These are phyloP conservation scores for Epichloe gansuensis DNA, from an alignment of 2,329 filamentous ascomycete genomes.

Conservation along the genomic window DNA sequence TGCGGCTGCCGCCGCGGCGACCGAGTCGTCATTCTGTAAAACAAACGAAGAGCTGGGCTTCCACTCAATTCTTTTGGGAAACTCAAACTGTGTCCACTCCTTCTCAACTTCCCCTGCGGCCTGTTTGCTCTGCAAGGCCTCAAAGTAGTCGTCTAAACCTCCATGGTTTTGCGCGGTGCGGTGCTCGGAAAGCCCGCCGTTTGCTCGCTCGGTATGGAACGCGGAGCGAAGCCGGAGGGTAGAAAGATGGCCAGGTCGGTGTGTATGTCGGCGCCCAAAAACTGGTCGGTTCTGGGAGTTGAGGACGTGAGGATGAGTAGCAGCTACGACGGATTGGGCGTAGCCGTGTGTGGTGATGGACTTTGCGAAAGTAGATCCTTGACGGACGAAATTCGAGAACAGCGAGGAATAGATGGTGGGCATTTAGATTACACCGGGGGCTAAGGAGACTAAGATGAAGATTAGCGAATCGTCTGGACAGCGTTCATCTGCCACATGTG, in stretches of 20 bases:
- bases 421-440: conserved; percentile 79
- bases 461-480: not conserved
- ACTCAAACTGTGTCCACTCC: conserved; percentile 88
- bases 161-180: conserved; percentile 43
- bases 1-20: conserved; percentile 20
- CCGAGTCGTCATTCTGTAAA: conserved; percentile 47
- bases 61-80: conserved; percentile 82
- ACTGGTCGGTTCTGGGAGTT: conserved; percentile 58
- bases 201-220: conserved; percentile 51
- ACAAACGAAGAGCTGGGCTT: conserved; percentile 50
- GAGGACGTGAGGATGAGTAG: conserved; percentile 67
- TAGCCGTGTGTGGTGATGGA: conserved; percentile 95
- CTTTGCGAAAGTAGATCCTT: conserved; percentile 76
- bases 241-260: conserved; percentile 40
- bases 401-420: conserved; percentile 57
- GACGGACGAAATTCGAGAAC: conserved; percentile 79
- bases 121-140: conserved; percentile 74
- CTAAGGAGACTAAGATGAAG: conserved; percentile 31
- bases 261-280: conserved; percentile 46
- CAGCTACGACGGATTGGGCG: conserved; percentile 93
- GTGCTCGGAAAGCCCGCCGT: conserved; percentile 41
- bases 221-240: conserved; percentile 60
- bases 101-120: conserved; percentile 51
- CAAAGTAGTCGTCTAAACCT: conserved; percentile 81
- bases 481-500: not conserved